Evolutionary conservation across 495 filamentous ascomycete genomes (phyloP), one percentile per base, ranked within the genome.

Genomic region (Amniculicola lignicola): DNA sequence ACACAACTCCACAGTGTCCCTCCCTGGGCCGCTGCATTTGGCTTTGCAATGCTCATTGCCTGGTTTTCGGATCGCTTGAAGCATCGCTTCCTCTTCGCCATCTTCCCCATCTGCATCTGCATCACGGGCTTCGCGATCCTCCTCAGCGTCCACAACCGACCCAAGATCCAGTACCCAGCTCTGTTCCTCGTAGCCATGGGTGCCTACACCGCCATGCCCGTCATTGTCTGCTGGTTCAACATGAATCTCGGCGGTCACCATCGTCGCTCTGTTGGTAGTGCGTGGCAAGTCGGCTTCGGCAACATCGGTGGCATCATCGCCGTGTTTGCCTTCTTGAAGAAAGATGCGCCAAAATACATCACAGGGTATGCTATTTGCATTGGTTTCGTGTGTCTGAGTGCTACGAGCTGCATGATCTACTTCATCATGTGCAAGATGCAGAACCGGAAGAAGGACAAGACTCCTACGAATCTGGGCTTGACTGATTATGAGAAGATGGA

Each of bases 291-390:
- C 37, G 90, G 87, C 0, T 94, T 94, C 59, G 92, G 92, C n/a
- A 96, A 96, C 61, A 86, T 90, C 56, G 91, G 90, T 31, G 93
- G 92, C 12, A 94, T 98, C 59, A 90, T 96, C 50, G 79, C 92
- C 0, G 91, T 89, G 0, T 96, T 86, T 70, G 76, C 83, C 0
- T 98, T 97, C 70, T 60, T 93, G 21, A 61, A 67, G 5, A 82
- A 77, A 40, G 89, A 96, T 67, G 82, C 80, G 1, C 86, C 87
- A 4, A 63, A 73, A 1, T 95, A 85, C 68, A 82, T 73, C 12
- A 79, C 79, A 18, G 93, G 93, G 0, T 95, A 92, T 71, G 75
- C 74, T 27, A 88, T 96, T 56, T 87, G 83, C 64, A 69, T 96
- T 3, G 82, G 74, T 0, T 96, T 95, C 63, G 75, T 84, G 11